Evolutionary conservation across 2,329 filamentous ascomycete genomes (phyloP).

Genomic region (Dothiorella sarmentorum): DNA sequence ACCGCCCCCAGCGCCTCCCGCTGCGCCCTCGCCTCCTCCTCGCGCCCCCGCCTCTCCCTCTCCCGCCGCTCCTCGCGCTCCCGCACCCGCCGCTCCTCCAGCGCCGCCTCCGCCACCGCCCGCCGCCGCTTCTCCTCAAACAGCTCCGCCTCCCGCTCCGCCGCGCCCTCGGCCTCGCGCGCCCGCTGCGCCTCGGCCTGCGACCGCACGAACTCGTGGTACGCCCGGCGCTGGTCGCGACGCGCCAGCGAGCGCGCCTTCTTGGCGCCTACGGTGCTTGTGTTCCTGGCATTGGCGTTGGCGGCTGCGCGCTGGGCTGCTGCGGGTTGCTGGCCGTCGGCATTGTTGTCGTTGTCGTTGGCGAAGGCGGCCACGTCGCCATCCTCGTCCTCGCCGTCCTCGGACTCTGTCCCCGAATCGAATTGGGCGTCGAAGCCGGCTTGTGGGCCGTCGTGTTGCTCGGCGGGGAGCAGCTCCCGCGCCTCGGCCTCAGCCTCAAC

Average conservation of each 20-base stretch:
- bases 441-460: background rate
- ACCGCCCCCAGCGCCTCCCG: constrained; percentile 34
- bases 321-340: background rate
- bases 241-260: constrained; percentile 49
- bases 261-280: constrained; percentile 45
- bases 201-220: constrained; percentile 49
- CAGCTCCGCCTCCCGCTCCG: constrained; percentile 44
- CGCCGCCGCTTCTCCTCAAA: constrained; percentile 41
- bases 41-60: constrained; percentile 36
- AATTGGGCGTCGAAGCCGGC: constrained; percentile 22
- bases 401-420: background rate
- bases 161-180: constrained; percentile 40
- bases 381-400: background rate
- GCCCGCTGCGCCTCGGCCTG: constrained; percentile 47
- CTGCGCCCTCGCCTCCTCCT: constrained; percentile 31
- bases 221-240: constrained; percentile 42
- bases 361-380: constrained; percentile 10
- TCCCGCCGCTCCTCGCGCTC: constrained; percentile 40
- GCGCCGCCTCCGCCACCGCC: constrained; percentile 40
- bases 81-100: constrained; percentile 39
- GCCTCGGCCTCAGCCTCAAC: background rate
- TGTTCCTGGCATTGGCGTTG: constrained; percentile 34
- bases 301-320: constrained; percentile 19
- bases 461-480: background rate
- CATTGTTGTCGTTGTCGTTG: background rate